These are phyloP conservation scores for Scheffersomyces quercinus DNA, from an alignment of 1,139 yeast species.

Conservation along the genomic window DNA sequence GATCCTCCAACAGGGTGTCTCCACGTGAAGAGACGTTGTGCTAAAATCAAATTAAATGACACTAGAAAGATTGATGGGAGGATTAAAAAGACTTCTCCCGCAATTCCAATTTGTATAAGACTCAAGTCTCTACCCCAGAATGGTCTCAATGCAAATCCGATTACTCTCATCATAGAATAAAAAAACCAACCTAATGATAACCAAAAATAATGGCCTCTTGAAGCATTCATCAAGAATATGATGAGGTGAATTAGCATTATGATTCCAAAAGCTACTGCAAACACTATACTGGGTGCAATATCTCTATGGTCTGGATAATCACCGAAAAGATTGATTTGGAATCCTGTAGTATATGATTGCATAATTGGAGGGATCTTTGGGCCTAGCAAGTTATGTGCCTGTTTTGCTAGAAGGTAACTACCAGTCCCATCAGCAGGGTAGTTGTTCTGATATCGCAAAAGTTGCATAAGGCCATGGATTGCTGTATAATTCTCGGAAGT, in stretches of 20 bases:
- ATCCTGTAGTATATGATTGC: slow-evolving; percentile 17
- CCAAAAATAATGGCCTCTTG: slow-evolving; percentile 39
- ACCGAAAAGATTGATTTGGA: slow-evolving; percentile 36
- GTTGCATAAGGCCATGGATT: slow-evolving; percentile 16
- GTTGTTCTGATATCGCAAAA: slow-evolving; percentile 16
- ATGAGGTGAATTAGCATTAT: slow-evolving; percentile 25
- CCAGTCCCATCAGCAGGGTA: slow-evolving; percentile 23
- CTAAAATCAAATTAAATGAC: slow-evolving; percentile 40
- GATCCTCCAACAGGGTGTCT: slow-evolving; percentile 51
- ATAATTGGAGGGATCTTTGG: slow-evolving; percentile 21
- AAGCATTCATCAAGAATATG: slow-evolving; percentile 30
- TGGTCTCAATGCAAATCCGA: slow-evolving; percentile 34
- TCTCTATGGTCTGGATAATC: slow-evolving; percentile 32
- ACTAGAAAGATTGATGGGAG: slow-evolving; percentile 35
- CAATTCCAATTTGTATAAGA: slow-evolving; percentile 27
- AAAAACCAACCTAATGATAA: slow-evolving; percentile 33
- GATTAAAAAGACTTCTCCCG: slow-evolving; percentile 35
- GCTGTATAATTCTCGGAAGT: slow-evolving; percentile 6
- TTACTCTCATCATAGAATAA: slow-evolving; percentile 27
- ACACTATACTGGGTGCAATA: slow-evolving; percentile 31
- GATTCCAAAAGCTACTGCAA: slow-evolving; percentile 30
- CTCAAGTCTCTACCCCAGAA: slow-evolving; percentile 31
- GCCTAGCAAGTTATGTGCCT: slow-evolving; percentile 25
- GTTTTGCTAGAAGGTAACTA: slow-evolving; percentile 14
- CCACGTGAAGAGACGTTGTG: slow-evolving; percentile 48